Evolutionary conservation across 2,329 filamentous ascomycete genomes (phyloP), one percentile per base, ranked within the genome.

Genomic region (Aspergillus fumigatiaffinis): DNA sequence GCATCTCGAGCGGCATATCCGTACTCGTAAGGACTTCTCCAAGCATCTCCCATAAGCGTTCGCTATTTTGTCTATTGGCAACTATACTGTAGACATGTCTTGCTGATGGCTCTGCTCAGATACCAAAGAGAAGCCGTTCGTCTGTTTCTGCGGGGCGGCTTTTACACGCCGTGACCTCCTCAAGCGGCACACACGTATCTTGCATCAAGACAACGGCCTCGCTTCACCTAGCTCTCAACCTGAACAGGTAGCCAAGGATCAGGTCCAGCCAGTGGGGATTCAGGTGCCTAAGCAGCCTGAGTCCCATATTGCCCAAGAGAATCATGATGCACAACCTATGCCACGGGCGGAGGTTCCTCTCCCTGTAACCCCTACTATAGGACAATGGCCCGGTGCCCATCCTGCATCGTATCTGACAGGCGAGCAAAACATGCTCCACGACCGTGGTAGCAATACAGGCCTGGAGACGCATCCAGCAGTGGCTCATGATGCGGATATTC

Each of bases 401-500:
- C 64, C 63, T 54, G 58, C 57, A 38, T 49, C 67, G 10, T 72
- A 72, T 55, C 51, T 71, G 52, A 60, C 62, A 32, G 67, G 66
- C 23, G 62, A 52, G 17, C 66, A 66, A 14, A 56, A 55, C 20
- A 63, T 71, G 26, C 57, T 69, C 29, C 57, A 65, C 51, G 50
- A 57, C 7, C 46, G 53, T 29, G 60, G 56, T 51, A 52, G 52
- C 14, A 62, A 38, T 52, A 44, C 64, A 3, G 51, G 55, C 3
- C 32, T 68, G 17, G 57, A 59, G 21, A 53, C 53, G 3, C 67
- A 67, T 55, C 56, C 65, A 8, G 66, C 58, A 21, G 64, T 67
- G n/a, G 57, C 61, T 35, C 70, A 71, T 56, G 70, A 73, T 56
- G 63, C 70, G 3, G 69, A 71, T 20, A 71, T 73, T 60, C 85